A percentile compares a stretch with the other conserved stretches of the same genome.
Conservation (phyloP, 2,329 filamentous ascomycete species). For the Fonsecaea pugnacius region DNA sequence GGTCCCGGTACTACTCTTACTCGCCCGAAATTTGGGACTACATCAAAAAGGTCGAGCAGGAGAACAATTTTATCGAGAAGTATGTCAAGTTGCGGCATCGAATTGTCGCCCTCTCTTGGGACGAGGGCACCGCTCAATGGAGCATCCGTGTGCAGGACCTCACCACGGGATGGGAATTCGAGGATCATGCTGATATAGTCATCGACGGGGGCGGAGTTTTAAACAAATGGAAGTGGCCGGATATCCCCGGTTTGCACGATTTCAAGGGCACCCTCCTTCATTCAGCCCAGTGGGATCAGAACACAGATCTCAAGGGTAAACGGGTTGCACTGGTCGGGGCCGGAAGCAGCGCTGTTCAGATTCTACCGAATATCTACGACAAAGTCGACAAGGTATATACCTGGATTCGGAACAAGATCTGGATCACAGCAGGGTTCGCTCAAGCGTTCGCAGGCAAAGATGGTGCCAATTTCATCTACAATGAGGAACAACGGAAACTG, state of each 20-base stretch:
- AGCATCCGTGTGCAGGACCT: conserved; percentile 31
- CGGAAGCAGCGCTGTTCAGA: conserved; percentile 37
- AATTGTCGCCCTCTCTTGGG: conserved; percentile 40
- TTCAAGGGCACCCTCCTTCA: conserved; percentile 45
- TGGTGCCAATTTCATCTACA: conserved; percentile 34
- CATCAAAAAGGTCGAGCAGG: conserved; percentile 36
- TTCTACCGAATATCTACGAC: conserved; percentile 47
- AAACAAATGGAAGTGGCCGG: conserved; percentile 42
- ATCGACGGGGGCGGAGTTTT: conserved; percentile 39
- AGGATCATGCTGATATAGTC: conserved; percentile 36
- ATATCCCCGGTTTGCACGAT: conserved; percentile 42
- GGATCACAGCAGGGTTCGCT: conserved; percentile 38
- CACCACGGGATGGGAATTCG: conserved; percentile 20
- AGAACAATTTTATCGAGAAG: conserved; percentile 38
- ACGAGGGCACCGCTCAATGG: conserved; percentile 40
- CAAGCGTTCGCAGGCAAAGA: conserved; percentile 35
- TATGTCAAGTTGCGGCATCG: conserved; percentile 39
- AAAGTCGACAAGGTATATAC: conserved; percentile 41
- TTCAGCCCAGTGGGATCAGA: conserved; percentile 41
- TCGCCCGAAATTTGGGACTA: conserved; percentile 41
- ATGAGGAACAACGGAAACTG: conserved; percentile 33
- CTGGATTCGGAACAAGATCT: conserved; percentile 41
- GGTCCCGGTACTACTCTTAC: conserved; percentile 37
- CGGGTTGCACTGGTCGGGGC: conserved; percentile 38
- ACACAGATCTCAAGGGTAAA: conserved; percentile 37